Base-by-base conservation (phyloP, 1,284 basidiomycete genomes). In the Tilletiaria anomala region DNA sequence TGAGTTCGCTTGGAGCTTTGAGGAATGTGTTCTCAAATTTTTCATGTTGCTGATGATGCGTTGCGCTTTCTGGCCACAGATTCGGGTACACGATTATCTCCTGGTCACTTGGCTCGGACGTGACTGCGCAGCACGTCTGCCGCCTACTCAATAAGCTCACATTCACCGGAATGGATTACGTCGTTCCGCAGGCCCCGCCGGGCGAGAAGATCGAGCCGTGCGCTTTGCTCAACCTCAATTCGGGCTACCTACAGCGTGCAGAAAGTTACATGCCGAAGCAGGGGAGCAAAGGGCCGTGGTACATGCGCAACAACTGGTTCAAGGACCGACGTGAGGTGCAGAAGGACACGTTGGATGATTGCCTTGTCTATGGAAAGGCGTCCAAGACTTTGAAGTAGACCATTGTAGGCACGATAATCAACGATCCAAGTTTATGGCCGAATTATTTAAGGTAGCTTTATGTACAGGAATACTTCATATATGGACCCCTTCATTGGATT, bases 1-100 rank as follows among this genome's bases (percentile, higher is more conserved):
- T 1, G 15, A 14, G 8, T 21, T 3, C 20, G 15, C 10, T 6
- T 18, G 36, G 11, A 4, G 4, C 3, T 15, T 15, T n/a, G 10
- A 34, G 20, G 10, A 4, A 19, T 17, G 10, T 16, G 4, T 14
- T 14, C 29, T 32, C 29, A 14, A n/a, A n/a, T n/a, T n/a, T n/a
- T n/a, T n/a, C n/a, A 35, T 11, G 22, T 11, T 16, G 20, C 14
- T 22, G 20, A n/a, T 37, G 17, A 2, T 12, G 5, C 16, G 6
- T 19, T 14, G 3, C 36, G 16, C 36, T 37, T 1, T 31, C 40
- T 22, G 24, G 50, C 20, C 16, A 56, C 19, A 47, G 51, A 24
- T 51, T 61, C 35, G 65, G 65, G 10, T 67, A 65, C 52, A 58
- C 57, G 39, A 63, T 64, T 41, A 58, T 58, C 2, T 61, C 59